Percentiles rank a stretch among this genome's conserved stretches.
phyloP scores from a whole-genome alignment of 768 basidiomycete species.

The Mycena metata region DNA sequence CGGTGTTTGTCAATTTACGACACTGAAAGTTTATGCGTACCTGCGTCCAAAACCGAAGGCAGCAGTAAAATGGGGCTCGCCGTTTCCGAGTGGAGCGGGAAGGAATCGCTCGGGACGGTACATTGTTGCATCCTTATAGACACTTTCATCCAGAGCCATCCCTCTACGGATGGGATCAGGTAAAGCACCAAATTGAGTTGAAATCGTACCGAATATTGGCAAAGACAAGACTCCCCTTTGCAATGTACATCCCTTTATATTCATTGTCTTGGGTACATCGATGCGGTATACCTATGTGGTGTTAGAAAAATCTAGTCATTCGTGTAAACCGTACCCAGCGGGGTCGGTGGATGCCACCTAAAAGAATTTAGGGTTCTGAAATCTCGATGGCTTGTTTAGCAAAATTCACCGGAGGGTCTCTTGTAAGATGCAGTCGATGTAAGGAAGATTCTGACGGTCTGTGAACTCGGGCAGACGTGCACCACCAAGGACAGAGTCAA shows the following conservation, averaged over 20 bases:
- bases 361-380: too few relatives aligned
- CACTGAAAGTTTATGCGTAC: neutral
- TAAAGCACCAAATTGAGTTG: too few relatives aligned
- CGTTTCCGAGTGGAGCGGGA: neutral
- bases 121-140: neutral
- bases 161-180: neutral
- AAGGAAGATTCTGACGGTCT: slow-evolving; percentile 43
- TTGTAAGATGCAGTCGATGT: slow-evolving; percentile 30
- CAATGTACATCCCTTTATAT: slow-evolving; percentile 51
- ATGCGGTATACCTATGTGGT: slow-evolving; percentile 47
- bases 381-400: too few relatives aligned
- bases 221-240: slow-evolving; percentile 51
- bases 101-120: slow-evolving; percentile 7
- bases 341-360: too few relatives aligned
- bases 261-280: slow-evolving; percentile 47
- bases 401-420: slow-evolving; percentile 21
- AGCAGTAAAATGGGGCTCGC: neutral
- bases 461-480: slow-evolving; percentile 43
- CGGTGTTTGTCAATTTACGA: neutral
- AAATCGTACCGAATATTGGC: slow-evolving; percentile 48
- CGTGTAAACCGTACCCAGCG: too few relatives aligned
- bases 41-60: slow-evolving; percentile 13
- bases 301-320: too few relatives aligned
- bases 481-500: slow-evolving; percentile 47
- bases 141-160: slow-evolving; percentile 1